These are phyloP conservation scores for Piloderma croceum DNA, from an alignment of 768 basidiomycete genomes.

Conservation along the genomic window DNA sequence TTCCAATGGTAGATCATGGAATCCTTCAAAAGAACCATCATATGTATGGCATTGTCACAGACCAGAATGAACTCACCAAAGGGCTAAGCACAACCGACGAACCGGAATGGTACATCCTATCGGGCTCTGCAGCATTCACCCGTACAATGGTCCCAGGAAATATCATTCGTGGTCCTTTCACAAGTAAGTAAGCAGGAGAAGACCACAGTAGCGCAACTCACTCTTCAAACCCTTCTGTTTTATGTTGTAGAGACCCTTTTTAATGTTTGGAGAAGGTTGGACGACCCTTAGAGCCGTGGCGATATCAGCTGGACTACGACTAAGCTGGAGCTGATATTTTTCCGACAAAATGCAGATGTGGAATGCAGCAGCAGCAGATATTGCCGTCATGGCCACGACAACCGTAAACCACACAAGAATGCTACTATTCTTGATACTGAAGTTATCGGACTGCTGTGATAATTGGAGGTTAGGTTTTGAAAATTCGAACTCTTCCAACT, in stretches of 20 bases:
- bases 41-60: neutral
- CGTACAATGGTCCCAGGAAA: constrained; percentile 8
- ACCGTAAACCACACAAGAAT: constrained; percentile 4
- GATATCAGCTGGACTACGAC: constrained; percentile 3
- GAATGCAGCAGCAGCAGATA: constrained; percentile 8
- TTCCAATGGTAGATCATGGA: constrained; percentile 21
- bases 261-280: constrained; percentile 7
- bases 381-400: constrained; percentile 5
- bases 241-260: constrained; percentile 7
- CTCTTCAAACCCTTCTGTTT: constrained; percentile 8
- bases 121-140: no score
- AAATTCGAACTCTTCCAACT: neutral
- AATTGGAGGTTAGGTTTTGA: neutral
- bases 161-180: constrained; percentile 10
- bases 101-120: constrained; percentile 5
- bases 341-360: constrained; percentile 8
- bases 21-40: constrained; percentile 8
- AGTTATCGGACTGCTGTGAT: no score
- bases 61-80: neutral
- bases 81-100: constrained; percentile 10
- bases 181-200: neutral
- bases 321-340: neutral
- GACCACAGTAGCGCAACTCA: neutral
- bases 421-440: no score
- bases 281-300: constrained; percentile 3